Conservation (phyloP, 768 basidiomycete genomes). For the Pulveroboletus frians region DNA sequence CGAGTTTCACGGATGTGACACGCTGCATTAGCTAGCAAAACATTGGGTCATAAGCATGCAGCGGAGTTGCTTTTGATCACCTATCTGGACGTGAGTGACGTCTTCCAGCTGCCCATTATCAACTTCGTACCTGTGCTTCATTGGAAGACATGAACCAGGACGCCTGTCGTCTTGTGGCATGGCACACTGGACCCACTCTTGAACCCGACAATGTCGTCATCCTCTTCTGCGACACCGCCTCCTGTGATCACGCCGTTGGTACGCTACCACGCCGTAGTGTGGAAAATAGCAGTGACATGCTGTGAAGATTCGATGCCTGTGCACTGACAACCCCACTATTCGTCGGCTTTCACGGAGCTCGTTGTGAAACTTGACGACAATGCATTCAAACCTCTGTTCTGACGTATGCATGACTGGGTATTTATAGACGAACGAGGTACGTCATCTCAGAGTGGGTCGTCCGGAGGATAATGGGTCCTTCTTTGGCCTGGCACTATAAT, state of each 20-base stretch:
- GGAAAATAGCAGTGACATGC: conserved; percentile 39
- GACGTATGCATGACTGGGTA: conserved; percentile 92
- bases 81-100: conserved; percentile 47
- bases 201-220: conserved; percentile 49
- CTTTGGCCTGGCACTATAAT: background rate
- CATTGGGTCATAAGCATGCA: background rate
- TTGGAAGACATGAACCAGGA: conserved; percentile 45
- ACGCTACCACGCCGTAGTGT: conserved; percentile 44
- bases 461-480: background rate
- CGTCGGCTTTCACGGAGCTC: conserved; percentile 54
- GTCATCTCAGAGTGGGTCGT: conserved; percentile 9
- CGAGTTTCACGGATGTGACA: conserved; percentile 10
- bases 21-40: conserved; percentile 1
- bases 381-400: conserved; percentile 87
- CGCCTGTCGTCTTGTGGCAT: conserved; percentile 30
- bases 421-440: conserved; percentile 54
- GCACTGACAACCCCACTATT: conserved; percentile 7
- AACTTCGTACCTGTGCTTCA: conserved; percentile 41
- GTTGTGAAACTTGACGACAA: conserved; percentile 91
- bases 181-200: conserved; percentile 36
- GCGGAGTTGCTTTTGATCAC: background rate
- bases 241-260: conserved; percentile 49
- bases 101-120: conserved; percentile 35
- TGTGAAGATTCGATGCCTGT: conserved; percentile 12
- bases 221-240: conserved; percentile 35